Percentiles rank a stretch among this genome's conserved stretches.
phyloP scores from a whole-genome alignment of 345 rosid species.

The Eucalyptus microcorys region DNA sequence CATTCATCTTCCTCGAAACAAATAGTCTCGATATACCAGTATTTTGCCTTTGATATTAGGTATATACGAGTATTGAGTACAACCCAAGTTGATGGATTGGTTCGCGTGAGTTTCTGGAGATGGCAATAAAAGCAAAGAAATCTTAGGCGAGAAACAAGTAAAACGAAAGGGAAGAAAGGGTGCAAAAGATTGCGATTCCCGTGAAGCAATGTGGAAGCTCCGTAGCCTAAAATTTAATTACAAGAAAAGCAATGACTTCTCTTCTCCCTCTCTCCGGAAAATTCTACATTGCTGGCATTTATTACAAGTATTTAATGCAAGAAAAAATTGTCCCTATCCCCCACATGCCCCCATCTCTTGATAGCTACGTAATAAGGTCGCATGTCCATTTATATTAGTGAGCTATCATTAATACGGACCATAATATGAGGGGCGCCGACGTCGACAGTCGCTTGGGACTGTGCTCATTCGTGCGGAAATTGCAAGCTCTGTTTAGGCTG shows the following conservation, averaged over 20 bases:
- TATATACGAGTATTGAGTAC: neutral
- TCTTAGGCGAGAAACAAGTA: neutral
- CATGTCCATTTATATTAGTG: neutral
- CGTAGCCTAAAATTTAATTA: neutral
- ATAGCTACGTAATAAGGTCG: neutral
- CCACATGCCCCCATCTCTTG: neutral
- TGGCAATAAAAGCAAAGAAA: neutral
- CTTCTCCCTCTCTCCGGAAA: neutral
- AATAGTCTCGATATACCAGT: accelerated
- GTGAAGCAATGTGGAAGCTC: neutral
- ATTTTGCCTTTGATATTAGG: neutral
- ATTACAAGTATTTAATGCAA: neutral
- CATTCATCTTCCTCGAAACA: neutral
- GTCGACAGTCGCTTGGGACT: neutral
- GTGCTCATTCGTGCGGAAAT: neutral
- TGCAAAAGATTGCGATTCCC: neutral
- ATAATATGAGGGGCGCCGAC: neutral
- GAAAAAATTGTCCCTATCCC: neutral
- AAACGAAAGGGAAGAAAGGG: neutral
- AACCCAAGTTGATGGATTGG: neutral
- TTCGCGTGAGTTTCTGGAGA: neutral
- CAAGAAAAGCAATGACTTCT: neutral
- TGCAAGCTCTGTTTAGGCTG: neutral
- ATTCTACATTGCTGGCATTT: neutral
- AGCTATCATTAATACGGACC: neutral